Evolutionary conservation across 176 grass and related monocot species (phyloP), one percentile per base, ranked within the genome.

Genomic region (Rhynchospora tenuis): DNA sequence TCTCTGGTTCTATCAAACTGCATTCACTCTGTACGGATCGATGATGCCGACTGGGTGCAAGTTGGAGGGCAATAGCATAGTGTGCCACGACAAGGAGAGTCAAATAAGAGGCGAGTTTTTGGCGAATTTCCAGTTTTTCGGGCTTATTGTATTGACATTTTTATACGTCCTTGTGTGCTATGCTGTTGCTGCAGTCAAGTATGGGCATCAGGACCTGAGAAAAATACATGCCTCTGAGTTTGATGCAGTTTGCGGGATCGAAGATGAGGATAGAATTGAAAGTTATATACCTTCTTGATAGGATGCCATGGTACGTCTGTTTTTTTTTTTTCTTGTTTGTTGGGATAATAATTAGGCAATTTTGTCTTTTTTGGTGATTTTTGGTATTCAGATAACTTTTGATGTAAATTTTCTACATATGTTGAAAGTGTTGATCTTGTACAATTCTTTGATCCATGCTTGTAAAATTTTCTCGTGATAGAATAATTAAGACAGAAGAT

Each of bases 1-100:
- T 26, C 83, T 99, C 2, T 99, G 96, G 96, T 99, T 99, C 86
- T 99, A 95, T 84, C 96, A 99, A 89, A 99, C 96, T 4, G 96
- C 96, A 0, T 86, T 95, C 85, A 89, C 90, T 56, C 91, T 99
- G 5, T 99, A 99, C 54, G 96, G 96, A 0, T 65, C 93, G 0
- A 89, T 93, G 96, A 90, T 99, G 47, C 96, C 96, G 0, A 19
- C 31, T 0, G 93, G 93, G 0, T 99, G 96, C 73, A 73, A 48
- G 50, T 87, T 89, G 0, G 89, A 92, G 2, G 89, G 24, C 17
- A 86, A 81, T 6, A 69, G 65, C 27, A 22, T 99, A 10, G 88
- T 78, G 0, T 99, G 96, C 82, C 86, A 8, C 6, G 3, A 12
- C 1, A 89, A 73, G 17, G 93, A 90, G 6, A 88, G 82, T 9